Evolutionary conservation across 2,329 filamentous ascomycete species (phyloP).

Genomic region (Ilyonectria destructans): DNA sequence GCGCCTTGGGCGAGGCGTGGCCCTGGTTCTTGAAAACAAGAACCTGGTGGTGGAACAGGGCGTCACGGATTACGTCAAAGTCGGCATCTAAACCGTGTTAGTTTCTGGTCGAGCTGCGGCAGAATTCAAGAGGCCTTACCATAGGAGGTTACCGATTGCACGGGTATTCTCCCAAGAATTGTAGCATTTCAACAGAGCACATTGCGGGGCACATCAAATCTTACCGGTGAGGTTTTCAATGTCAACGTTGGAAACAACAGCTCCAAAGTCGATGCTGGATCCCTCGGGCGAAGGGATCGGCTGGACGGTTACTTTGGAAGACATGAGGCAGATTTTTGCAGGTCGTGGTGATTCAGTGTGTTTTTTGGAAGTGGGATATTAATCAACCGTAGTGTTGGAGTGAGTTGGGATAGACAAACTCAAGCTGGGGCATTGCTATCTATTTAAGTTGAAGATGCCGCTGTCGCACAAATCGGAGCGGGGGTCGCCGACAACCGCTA

Average conservation of each 20-base stretch:
- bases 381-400: not conserved
- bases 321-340: conserved; percentile 31
- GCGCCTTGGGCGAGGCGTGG: conserved; percentile 77
- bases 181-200: conserved; percentile 27
- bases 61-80: conserved; percentile 75
- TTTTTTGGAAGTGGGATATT: not conserved
- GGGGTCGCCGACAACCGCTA: conserved; percentile 30
- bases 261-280: conserved; percentile 72
- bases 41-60: conserved; percentile 79
- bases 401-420: not conserved
- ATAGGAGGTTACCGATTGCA: conserved; percentile 74
- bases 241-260: conserved; percentile 70
- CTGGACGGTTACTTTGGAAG: conserved; percentile 53
- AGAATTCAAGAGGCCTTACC: conserved; percentile 57
- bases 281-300: conserved; percentile 56
- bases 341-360: conserved; percentile 4
- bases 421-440: not conserved
- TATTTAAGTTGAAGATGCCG: conserved; percentile 16
- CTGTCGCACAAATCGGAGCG: conserved; percentile 3
- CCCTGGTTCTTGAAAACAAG: conserved; percentile 80
- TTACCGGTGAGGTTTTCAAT: conserved; percentile 76
- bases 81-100: conserved; percentile 68
- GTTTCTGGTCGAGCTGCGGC: conserved; percentile 15
- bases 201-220: conserved; percentile 42
- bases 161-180: conserved; percentile 67